These are phyloP conservation scores for Pecoramyces ruminantium DNA, from an alignment of 192 early-diverging fungal genomes.

Conservation along the genomic window DNA sequence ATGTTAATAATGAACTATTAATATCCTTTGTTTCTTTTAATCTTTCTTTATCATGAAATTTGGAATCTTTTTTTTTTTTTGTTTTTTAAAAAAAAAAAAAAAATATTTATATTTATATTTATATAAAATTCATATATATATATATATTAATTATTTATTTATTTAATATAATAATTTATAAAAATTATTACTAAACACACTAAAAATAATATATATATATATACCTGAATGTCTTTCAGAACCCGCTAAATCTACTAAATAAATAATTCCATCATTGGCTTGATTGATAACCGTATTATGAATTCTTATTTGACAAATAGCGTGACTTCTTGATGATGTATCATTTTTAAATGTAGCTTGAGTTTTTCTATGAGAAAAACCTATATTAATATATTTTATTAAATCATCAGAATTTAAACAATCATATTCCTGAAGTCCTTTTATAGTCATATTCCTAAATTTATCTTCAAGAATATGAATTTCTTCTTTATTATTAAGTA, in stretches of 20 bases:
- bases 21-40: conserved; percentile 23
- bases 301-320: conserved; percentile 4
- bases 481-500: conserved; percentile 9
- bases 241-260: conserved; percentile 32
- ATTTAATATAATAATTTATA: background rate
- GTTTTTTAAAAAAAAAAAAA: too few species aligned
- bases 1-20: conserved; percentile 23
- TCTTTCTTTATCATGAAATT: conserved; percentile 22
- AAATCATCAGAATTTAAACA: conserved; percentile 9
- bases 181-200: too few species aligned
- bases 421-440: conserved; percentile 6
- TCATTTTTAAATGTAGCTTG: conserved; percentile 9
- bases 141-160: too few species aligned
- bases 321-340: conserved; percentile 8
- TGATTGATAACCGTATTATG: conserved; percentile 10
- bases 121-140: too few species aligned
- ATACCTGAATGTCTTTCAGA: conserved; percentile 10
- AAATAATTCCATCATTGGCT: conserved; percentile 23
- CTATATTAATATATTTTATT: conserved; percentile 10
- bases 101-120: too few species aligned
- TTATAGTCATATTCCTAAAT: conserved; percentile 14
- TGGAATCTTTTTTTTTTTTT: conserved; percentile 8
- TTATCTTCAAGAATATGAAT: conserved; percentile 21
- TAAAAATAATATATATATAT: background rate
- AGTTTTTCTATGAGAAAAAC: conserved; percentile 4